These are phyloP conservation scores for peach (Prunus persica) DNA, from an alignment of 306 rosid species.

Conservation along the genomic window Prunus_persica_NCBIv2 NC_034009.1:5873001-5873500, in stretches of 20 bases:
- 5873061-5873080: neutral
- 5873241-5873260: neutral
- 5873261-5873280: too few relatives aligned
- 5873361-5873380: neutral
- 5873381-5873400: neutral
- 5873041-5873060: neutral
- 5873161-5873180: too few relatives aligned
- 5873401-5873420: neutral
- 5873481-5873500: slow-evolving; percentile 47
- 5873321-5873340: neutral
- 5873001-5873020: neutral
- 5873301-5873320: neutral
- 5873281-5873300: too few relatives aligned
- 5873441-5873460: neutral
- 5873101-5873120: too few relatives aligned
- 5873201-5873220: too few relatives aligned
- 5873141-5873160: too few relatives aligned
- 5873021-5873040: neutral
- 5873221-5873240: too few relatives aligned
- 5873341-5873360: neutral
- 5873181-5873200: too few relatives aligned
- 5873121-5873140: too few relatives aligned
- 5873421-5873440: neutral
- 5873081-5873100: neutral
- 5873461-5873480: neutral